phyloP scores from a whole-genome alignment of 202 grass and related monocot species.

The Hordeum pubiflorum region DNA sequence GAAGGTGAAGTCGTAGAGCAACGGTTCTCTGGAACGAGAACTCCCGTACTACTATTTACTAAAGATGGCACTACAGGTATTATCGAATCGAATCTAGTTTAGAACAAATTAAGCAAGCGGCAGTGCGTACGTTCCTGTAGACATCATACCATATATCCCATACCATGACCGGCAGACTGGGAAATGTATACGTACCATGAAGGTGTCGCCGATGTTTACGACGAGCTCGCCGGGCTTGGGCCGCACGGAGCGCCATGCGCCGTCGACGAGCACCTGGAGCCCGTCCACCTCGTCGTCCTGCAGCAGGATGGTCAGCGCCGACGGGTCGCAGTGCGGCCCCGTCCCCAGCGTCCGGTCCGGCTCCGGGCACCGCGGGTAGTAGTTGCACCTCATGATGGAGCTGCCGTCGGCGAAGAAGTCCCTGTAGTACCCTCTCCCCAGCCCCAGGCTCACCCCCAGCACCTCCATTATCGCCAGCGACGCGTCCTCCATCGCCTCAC shows the following conservation, averaged over 20 bases:
- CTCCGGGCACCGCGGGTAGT: slow-evolving; percentile 64
- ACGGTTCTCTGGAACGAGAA: neutral
- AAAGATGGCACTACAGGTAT: too few species aligned
- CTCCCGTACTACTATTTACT: too few species aligned
- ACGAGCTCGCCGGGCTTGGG: slow-evolving; percentile 44
- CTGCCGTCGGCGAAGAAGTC: slow-evolving; percentile 54
- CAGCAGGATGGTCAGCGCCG: slow-evolving; percentile 53
- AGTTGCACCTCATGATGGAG: slow-evolving; percentile 61
- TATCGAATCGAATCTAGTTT: neutral
- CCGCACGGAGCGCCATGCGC: slow-evolving; percentile 31
- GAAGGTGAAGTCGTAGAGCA: neutral
- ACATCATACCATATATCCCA: neutral
- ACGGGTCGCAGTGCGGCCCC: slow-evolving; percentile 57
- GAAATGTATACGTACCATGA: slow-evolving; percentile 45
- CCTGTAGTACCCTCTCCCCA: slow-evolving; percentile 39
- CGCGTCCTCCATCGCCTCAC: slow-evolving; percentile 38
- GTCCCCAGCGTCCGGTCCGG: slow-evolving; percentile 55
- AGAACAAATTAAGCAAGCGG: neutral
- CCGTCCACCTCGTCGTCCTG: slow-evolving; percentile 47
- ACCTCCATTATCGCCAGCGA: slow-evolving; percentile 54
- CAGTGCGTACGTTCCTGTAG: neutral
- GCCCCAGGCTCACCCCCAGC: slow-evolving; percentile 50
- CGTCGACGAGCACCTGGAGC: slow-evolving; percentile 49
- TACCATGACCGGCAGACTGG: neutral
- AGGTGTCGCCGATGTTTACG: slow-evolving; percentile 68